These are phyloP conservation scores for Macrotyloma uniflorum DNA, from an alignment of 306 rosid genomes.

Conservation along the genomic window DNA sequence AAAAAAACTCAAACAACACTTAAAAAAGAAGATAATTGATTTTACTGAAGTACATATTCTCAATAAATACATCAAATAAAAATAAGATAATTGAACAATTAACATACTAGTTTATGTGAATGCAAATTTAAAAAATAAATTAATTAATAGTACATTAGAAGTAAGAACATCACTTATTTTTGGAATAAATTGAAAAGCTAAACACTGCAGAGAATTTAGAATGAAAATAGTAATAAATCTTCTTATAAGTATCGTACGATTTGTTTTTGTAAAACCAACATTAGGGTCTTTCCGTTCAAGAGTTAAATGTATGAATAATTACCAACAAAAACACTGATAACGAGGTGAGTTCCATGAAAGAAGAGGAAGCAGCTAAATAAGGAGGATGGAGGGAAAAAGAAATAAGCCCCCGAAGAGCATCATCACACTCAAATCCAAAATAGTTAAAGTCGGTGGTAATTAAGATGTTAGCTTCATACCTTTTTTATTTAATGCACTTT, in stretches of 20 bases:
- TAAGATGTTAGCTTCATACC: not conserved
- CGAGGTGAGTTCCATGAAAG: not conserved
- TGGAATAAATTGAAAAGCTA: too few species aligned
- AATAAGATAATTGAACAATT: too few species aligned
- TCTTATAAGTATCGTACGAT: not conserved
- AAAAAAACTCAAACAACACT: too few species aligned
- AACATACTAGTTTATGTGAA: too few species aligned
- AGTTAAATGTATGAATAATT: not conserved
- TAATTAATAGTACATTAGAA: too few species aligned
- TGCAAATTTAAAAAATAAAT: too few species aligned
- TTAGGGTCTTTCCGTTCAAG: not conserved
- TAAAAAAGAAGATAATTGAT: too few species aligned
- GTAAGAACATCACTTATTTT: too few species aligned
- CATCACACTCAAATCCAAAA: not conserved
- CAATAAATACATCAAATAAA: too few species aligned
- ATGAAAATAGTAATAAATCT: not conserved
- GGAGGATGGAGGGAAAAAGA: not conserved
- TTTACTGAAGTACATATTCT: too few species aligned
- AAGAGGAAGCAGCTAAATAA: not conserved
- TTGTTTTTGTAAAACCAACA: not conserved
- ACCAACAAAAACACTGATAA: not conserved
- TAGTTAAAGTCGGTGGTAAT: constrained; percentile 5
- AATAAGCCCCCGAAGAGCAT: not conserved
- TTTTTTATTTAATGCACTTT: constrained; percentile 1
- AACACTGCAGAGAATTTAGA: too few species aligned